Evolutionary conservation across 495 filamentous ascomycete genomes (phyloP), one percentile per base, ranked within the genome.

Genomic region (Astrothelium subdiscretum): DNA sequence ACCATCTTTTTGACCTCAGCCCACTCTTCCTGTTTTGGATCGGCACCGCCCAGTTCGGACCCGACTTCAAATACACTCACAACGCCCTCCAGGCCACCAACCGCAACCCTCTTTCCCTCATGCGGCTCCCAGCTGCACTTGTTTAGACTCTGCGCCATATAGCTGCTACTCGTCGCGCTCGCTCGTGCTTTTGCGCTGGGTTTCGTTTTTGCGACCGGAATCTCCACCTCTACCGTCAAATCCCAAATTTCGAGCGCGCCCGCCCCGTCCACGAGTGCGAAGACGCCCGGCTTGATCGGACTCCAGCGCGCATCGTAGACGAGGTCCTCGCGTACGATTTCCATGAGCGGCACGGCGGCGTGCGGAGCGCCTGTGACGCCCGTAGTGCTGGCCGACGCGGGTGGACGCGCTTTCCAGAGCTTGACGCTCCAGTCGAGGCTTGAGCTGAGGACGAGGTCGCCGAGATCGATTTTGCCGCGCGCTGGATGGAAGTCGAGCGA

Each of bases 211-310:
- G 86, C 86, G 0, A 90, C 84, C 0, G 94, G 95, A 20, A 97
- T 90, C 75, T 97, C 94, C 1, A 85, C 91, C 72, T 96, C 92
- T 18, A 88, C 80, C 22, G 88, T 95, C 13, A 99, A 80, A 70
- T 99, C 95, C 90, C 92, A 99, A 42, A 99, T 77, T 74, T 97
- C 94, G 40, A 99, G 77, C 70, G 86, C 88, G n/a, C 94, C 94
- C 15, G 86, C 89, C 38, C 94, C 94, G 64, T 97, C 94, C 27
- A 97, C 94, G 13, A 91, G 81, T 15, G 88, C 89, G 74, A 99
- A 99, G 13, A 99, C 88, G 29, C 89, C 90, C 0, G 94, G 94
- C 67, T 90, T 88, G 66, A 90, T 81, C 0, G 94, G 92, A 35
- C 89, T 92, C 94, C 94, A 99, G 13, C 84, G 83, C 0, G 91